Evolutionary conservation across 495 filamentous ascomycete genomes (phyloP).

Genomic region (Parmelia sp.): DNA sequence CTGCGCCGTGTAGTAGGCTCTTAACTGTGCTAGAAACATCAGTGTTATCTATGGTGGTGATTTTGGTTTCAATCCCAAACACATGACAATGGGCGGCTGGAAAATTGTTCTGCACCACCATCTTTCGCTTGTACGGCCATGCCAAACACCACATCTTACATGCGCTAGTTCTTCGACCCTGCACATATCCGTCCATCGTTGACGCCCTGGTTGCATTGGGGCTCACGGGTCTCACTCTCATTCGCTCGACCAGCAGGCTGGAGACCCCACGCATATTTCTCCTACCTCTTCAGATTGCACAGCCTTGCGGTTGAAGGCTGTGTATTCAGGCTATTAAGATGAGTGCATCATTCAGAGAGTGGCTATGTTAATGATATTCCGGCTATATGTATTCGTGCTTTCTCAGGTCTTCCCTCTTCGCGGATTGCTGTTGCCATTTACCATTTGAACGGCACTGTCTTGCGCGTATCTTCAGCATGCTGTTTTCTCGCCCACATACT

Average conservation of each 20-base stretch:
- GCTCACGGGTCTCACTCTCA: not conserved
- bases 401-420: too few relatives aligned
- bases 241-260: not conserved
- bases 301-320: conserved; percentile 5
- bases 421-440: not conserved
- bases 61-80: too few relatives aligned
- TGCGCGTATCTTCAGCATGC: not conserved
- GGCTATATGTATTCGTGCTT: not conserved
- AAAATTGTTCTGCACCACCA: not conserved
- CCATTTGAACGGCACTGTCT: not conserved
- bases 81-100: too few relatives aligned
- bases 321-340: not conserved
- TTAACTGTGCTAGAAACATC: too few relatives aligned
- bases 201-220: not conserved
- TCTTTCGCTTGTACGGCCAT: not conserved
- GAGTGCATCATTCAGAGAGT: not conserved
- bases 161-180: not conserved
- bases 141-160: not conserved
- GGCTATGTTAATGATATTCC: not conserved
- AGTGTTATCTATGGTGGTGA: too few relatives aligned
- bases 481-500: not conserved
- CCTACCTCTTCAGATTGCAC: not conserved
- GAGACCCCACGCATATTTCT: not conserved
- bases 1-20: too few relatives aligned
- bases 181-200: not conserved